A percentile compares a stretch with the other conserved stretches of the same genome.
phyloP scores from a whole-genome alignment of 1,139 yeast species.

The Lizanozyma gosingica region DNA sequence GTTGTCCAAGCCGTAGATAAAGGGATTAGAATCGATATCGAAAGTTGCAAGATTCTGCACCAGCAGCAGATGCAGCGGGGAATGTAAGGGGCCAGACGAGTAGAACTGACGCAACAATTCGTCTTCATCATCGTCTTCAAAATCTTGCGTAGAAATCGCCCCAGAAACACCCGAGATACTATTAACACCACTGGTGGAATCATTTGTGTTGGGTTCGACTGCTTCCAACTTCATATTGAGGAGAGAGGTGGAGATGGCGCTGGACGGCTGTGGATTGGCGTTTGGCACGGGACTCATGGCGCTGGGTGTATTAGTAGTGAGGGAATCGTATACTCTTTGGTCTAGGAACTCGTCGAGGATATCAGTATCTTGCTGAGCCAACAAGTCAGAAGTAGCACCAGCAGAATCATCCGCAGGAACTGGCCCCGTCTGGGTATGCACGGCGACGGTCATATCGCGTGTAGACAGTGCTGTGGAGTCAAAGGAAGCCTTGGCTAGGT shows the following conservation, averaged over 20 bases:
- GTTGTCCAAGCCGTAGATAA: not conserved
- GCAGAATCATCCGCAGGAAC: not conserved
- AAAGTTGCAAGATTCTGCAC: not conserved
- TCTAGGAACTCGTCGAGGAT: conserved; percentile 50
- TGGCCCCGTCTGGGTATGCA: not conserved
- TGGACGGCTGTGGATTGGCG: not conserved
- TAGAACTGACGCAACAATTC: not conserved
- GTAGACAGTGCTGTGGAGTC: too few species aligned
- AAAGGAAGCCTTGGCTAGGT: too few species aligned
- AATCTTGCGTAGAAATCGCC: too few species aligned
- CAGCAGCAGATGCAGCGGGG: not conserved
- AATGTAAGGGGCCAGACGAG: not conserved
- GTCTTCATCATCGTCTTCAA: too few species aligned
- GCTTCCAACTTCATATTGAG: conserved; percentile 10
- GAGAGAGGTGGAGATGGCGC: conserved; percentile 1
- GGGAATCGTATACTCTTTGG: conserved; percentile 42
- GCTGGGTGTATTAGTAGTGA: conserved; percentile 20
- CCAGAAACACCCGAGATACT: too few species aligned
- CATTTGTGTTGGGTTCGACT: conserved; percentile 5
- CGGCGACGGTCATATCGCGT: not conserved
- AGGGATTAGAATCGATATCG: not conserved
- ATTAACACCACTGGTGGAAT: conserved; percentile 3
- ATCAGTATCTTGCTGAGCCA: conserved; percentile 23
- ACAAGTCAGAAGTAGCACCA: conserved; percentile 8
- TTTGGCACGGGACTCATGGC: not conserved